Percentiles rank a stretch among this genome's conserved stretches.
These are phyloP conservation scores for Orobanche coerulescens DNA, from an alignment of 257 asterid genomes.

Conservation along the genomic window DNA sequence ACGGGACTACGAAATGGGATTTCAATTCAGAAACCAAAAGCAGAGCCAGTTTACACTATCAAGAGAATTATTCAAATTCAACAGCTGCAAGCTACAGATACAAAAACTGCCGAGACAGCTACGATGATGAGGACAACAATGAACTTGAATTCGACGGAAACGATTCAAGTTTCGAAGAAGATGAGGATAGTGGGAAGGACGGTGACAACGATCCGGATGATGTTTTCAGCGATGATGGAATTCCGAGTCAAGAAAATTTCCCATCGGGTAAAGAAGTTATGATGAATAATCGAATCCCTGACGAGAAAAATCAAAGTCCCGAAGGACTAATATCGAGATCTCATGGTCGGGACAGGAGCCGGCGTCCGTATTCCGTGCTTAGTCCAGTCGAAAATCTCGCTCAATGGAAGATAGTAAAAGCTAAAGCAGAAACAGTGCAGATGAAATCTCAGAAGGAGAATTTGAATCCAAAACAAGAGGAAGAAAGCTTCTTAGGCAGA, in stretches of 20 bases:
- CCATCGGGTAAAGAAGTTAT: conserved; percentile 11
- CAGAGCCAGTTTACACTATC: conserved; percentile 12
- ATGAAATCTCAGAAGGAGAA: conserved; percentile 41
- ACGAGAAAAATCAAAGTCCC: background rate
- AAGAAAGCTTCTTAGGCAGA: background rate
- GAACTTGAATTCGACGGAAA: conserved; percentile 33
- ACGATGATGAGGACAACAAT: conserved; percentile 49
- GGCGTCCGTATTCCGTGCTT: conserved; percentile 39
- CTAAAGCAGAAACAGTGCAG: conserved; percentile 23
- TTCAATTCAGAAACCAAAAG: conserved; percentile 21
- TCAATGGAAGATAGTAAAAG: conserved; percentile 65
- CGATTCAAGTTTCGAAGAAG: conserved; percentile 33
- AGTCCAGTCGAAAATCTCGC: conserved; percentile 62
- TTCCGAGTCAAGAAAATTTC: conserved; percentile 10
- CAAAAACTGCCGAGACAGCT: conserved; percentile 41
- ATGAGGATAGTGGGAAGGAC: conserved; percentile 23
- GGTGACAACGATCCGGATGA: conserved; percentile 20
- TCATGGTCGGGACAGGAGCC: conserved; percentile 21
- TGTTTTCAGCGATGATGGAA: background rate
- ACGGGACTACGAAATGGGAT: conserved; percentile 37
- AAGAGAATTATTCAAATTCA: conserved; percentile 18
- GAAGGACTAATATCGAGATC: conserved; percentile 19
- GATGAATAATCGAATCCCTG: background rate
- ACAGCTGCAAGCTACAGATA: conserved; percentile 43
- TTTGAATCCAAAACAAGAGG: conserved; percentile 17